A percentile compares a stretch with the other conserved stretches of the same genome.
Evolutionary conservation across 1,284 basidiomycete genomes (phyloP).

Genomic region (Papiliotrema fonsecae): DNA sequence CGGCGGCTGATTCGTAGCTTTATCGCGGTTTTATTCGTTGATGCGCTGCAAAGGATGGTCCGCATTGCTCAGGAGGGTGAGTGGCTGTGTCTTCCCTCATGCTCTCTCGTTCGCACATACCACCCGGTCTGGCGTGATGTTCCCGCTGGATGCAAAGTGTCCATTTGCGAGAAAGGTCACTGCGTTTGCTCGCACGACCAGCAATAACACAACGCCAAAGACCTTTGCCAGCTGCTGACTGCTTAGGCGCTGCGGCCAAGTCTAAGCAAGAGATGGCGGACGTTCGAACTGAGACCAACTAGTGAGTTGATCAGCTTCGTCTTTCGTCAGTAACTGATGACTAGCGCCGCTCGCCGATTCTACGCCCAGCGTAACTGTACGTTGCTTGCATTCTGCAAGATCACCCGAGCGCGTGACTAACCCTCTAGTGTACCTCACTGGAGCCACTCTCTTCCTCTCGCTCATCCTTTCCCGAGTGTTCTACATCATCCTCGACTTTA

Average conservation of each 20-base stretch:
- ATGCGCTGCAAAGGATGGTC: conserved; percentile 90
- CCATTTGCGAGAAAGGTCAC: too few species aligned
- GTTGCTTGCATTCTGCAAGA: conserved; percentile 7
- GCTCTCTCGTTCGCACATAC: too few species aligned
- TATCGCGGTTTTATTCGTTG: conserved; percentile 64
- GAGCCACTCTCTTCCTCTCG: conserved; percentile 88
- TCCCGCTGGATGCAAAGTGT: too few species aligned
- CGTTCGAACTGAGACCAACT: conserved; percentile 72
- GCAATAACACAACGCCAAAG: too few species aligned
- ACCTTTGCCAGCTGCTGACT: background rate
- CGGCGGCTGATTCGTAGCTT: conserved; percentile 56
- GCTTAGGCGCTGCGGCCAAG: conserved; percentile 66
- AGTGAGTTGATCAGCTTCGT: conserved; percentile 47
- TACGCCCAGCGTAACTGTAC: conserved; percentile 63
- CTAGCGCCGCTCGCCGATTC: conserved; percentile 76
- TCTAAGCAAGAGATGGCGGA: conserved; percentile 58
- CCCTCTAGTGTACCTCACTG: conserved; percentile 77
- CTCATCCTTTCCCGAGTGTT: conserved; percentile 88
- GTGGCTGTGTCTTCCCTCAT: too few species aligned
- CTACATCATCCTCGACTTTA: conserved; percentile 84
- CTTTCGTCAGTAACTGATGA: background rate
- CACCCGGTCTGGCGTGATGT: too few species aligned
- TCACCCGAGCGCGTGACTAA: background rate
- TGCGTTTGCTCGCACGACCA: too few species aligned
- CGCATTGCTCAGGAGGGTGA: conserved; percentile 59